phyloP scores from a whole-genome alignment of 371 early-diverging fungal genomes.

The Catenaria anguillulae region DNA sequence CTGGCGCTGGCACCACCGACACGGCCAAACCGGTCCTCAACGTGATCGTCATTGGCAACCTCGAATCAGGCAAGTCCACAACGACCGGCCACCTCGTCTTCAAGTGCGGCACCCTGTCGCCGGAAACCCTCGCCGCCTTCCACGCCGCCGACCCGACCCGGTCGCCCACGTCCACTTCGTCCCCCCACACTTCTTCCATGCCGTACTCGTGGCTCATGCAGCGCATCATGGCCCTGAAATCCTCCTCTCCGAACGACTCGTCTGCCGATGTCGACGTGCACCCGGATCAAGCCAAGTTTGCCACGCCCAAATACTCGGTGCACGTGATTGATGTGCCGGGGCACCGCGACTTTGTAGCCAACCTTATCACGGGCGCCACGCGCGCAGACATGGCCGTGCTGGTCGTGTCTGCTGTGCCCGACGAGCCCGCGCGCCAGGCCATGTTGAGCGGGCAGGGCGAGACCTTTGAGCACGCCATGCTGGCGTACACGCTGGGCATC shows the following conservation, averaged over 20 bases:
- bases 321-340: conserved; percentile 98
- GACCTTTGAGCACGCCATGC: conserved; percentile 98
- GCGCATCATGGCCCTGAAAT: conserved; percentile 75
- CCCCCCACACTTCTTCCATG: no score
- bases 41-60: not conserved
- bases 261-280: conserved; percentile 84
- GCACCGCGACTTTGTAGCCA: conserved; percentile 98
- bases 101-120: conserved; percentile 96
- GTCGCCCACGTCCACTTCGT: not conserved
- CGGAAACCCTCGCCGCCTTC: conserved; percentile 98
- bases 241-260: no score
- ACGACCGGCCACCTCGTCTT: conserved; percentile 96
- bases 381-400: conserved; percentile 94
- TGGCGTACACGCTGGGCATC: conserved; percentile 95
- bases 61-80: conserved; percentile 68
- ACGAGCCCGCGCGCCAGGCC: conserved; percentile 35
- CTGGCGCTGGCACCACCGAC: not conserved
- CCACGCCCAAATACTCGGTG: conserved; percentile 83
- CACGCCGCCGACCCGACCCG: conserved; percentile 57
- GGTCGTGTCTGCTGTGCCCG: conserved; percentile 84
- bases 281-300: conserved; percentile 53
- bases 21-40: not conserved
- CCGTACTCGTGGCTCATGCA: not conserved
- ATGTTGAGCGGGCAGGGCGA: conserved; percentile 44
- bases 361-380: conserved; percentile 96